A percentile compares a stretch with the other conserved stretches of the same genome.
phyloP scores from a whole-genome alignment of 1,139 yeast genomes.

The Candida mesenterica region DNA sequence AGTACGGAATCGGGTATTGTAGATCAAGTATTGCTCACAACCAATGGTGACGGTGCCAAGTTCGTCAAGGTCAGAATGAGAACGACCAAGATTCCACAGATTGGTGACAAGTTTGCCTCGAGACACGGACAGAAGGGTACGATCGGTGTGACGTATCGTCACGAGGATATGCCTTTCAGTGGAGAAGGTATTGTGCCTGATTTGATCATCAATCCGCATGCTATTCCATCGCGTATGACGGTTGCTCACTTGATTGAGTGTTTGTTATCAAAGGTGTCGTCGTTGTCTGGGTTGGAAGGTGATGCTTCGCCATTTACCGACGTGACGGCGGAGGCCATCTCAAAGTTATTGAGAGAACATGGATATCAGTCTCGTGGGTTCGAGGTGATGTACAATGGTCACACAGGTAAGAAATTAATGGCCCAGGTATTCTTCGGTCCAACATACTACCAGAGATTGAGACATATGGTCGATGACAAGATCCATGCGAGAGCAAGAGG shows the following conservation, averaged over 20 bases:
- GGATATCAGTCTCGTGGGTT: slow-evolving; percentile 98
- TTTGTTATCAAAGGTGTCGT: slow-evolving; percentile 90
- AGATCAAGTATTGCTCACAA: slow-evolving; percentile 93
- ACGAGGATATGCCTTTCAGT: slow-evolving; percentile 99
- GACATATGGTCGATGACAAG: slow-evolving; percentile 99
- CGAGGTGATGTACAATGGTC: slow-evolving; percentile 98
- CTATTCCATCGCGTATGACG: slow-evolving; percentile 99
- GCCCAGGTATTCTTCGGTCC: slow-evolving; percentile 99
- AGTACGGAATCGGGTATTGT: slow-evolving; percentile 98
- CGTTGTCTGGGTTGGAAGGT: slow-evolving; percentile 95
- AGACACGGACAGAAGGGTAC: slow-evolving; percentile 99
- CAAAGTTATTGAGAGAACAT: slow-evolving; percentile 85
- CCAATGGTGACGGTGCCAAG: slow-evolving; percentile 96
- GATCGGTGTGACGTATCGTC: slow-evolving; percentile 96
- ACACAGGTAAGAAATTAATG: slow-evolving; percentile 95
- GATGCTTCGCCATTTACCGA: slow-evolving; percentile 99
- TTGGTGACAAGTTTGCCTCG: slow-evolving; percentile 98
- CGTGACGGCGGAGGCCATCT: slow-evolving; percentile 95
- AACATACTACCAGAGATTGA: slow-evolving; percentile 94
- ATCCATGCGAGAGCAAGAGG: slow-evolving; percentile 99
- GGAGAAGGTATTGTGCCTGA: slow-evolving; percentile 96
- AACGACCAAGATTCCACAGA: slow-evolving; percentile 96
- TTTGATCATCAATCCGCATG: slow-evolving; percentile 96
- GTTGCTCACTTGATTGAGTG: slow-evolving; percentile 99
- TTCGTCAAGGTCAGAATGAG: slow-evolving; percentile 98